These are phyloP conservation scores for Nakazawaea pomicola DNA, from an alignment of 805 yeast genomes.

Conservation along the genomic window DNA sequence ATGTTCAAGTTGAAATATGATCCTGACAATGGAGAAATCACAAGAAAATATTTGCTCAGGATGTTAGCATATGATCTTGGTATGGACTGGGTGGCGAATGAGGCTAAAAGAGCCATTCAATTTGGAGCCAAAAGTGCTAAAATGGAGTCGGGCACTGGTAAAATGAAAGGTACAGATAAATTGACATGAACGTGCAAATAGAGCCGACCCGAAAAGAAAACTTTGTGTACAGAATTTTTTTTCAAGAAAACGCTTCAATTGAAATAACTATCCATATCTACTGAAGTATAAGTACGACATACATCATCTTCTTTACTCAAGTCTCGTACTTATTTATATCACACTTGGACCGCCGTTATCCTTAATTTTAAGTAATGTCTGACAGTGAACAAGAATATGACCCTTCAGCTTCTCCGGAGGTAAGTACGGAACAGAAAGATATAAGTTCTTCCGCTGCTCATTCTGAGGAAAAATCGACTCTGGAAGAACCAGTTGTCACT, in stretches of 20 bases:
- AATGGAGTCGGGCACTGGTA: slow-evolving; percentile 76
- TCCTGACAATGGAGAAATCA: slow-evolving; percentile 29
- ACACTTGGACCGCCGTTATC: background rate
- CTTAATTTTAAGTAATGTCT: slow-evolving; percentile 6
- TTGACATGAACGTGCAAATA: slow-evolving; percentile 5
- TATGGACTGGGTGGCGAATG: slow-evolving; percentile 54
- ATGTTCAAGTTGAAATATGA: slow-evolving; percentile 34
- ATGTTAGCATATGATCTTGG: slow-evolving; percentile 49
- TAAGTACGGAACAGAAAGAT: background rate
- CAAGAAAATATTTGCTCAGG: slow-evolving; percentile 54
- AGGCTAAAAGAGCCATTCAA: slow-evolving; percentile 91
- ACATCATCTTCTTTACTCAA: background rate
- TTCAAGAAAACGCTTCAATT: no score
- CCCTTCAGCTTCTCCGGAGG: slow-evolving; percentile 2
- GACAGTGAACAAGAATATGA: slow-evolving; percentile 13
- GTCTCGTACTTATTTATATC: background rate
- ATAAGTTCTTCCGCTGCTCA: background rate
- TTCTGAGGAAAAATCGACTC: slow-evolving; percentile 3
- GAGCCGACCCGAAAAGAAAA: background rate
- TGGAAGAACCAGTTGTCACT: background rate
- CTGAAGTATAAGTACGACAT: no score
- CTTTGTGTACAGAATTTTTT: no score
- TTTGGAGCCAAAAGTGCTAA: slow-evolving; percentile 96
- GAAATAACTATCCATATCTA: no score
- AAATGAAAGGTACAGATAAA: slow-evolving; percentile 69